phyloP scores from a whole-genome alignment of 768 basidiomycete genomes.

The Xerocomus spinulosus region DNA sequence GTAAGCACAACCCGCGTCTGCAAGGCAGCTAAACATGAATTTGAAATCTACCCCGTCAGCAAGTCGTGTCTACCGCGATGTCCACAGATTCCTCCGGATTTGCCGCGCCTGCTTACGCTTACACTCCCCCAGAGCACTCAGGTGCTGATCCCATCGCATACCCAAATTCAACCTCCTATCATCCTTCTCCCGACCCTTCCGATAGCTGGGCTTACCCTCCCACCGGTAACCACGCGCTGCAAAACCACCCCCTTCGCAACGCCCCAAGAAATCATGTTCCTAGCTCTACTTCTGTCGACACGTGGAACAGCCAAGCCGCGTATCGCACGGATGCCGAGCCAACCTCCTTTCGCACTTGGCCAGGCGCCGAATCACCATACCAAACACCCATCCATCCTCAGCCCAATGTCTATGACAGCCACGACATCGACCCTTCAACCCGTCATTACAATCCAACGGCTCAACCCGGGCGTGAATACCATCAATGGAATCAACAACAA shows the following conservation, averaged over 20 bases:
- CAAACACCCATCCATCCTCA: conserved; percentile 28
- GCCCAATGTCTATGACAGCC: conserved; percentile 20
- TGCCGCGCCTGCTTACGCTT: conserved; percentile 40
- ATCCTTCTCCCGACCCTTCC: conserved; percentile 40
- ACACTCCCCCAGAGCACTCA: conserved; percentile 38
- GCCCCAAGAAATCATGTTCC: conserved; percentile 23
- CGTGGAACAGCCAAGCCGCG: conserved; percentile 20
- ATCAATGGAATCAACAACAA: conserved; percentile 27
- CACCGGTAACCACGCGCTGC: conserved; percentile 33
- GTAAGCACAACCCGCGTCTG: conserved; percentile 24
- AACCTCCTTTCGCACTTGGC: conserved; percentile 50
- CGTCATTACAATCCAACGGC: conserved; percentile 28
- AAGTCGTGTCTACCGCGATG: conserved; percentile 37
- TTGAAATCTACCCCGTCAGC: conserved; percentile 18
- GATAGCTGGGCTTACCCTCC: conserved; percentile 54
- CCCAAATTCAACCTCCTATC: conserved; percentile 39
- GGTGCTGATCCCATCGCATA: conserved; percentile 40
- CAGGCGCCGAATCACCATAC: conserved; percentile 36
- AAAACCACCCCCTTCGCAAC: conserved; percentile 47
- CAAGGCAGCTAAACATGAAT: background rate
- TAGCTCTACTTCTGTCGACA: conserved; percentile 11
- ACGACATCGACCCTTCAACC: conserved; percentile 40
- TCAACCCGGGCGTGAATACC: conserved; percentile 34
- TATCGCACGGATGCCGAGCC: conserved; percentile 30
- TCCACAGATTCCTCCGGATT: conserved; percentile 34